phyloP scores from a whole-genome alignment of 345 rosid species.

The Nephelium lappaceum region DNA sequence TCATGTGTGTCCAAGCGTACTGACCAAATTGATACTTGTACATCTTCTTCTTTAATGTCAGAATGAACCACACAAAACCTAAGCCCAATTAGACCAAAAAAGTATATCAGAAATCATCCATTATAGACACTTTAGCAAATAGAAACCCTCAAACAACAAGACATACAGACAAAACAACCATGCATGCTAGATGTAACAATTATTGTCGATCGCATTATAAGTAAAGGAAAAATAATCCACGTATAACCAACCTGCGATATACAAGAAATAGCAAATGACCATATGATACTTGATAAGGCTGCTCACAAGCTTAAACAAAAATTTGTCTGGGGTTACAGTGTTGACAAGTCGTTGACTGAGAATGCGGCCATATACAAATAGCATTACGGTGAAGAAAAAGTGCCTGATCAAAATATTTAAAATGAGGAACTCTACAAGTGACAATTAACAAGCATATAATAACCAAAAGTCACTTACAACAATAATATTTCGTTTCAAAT shows the following conservation, averaged over 20 bases:
- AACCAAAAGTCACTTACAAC: constrained; percentile 3
- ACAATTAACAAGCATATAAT: not conserved
- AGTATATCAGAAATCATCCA: constrained; percentile 1
- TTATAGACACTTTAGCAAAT: not conserved
- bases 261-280: constrained; percentile 82
- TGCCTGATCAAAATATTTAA: constrained; percentile 57
- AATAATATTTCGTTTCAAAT: not conserved
- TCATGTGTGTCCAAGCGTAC: constrained; percentile 99
- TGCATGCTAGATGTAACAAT: not conserved
- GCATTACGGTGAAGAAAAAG: constrained; percentile 97
- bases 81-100: constrained; percentile 11
- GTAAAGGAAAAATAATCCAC: not conserved
- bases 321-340: constrained; percentile 79
- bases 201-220: not conserved
- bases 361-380: constrained; percentile 92
- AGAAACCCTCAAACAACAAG: not conserved
- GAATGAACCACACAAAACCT: constrained; percentile 99
- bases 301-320: constrained; percentile 77
- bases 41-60: constrained; percentile 94
- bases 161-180: not conserved
- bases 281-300: constrained; percentile 88
- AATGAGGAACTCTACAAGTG: constrained; percentile 9
- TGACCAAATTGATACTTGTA: constrained; percentile 99
- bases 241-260: constrained; percentile 74
- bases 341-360: constrained; percentile 93